Base-by-base conservation (phyloP, 1,284 basidiomycete species). In the Tausonia pullulans region DNA sequence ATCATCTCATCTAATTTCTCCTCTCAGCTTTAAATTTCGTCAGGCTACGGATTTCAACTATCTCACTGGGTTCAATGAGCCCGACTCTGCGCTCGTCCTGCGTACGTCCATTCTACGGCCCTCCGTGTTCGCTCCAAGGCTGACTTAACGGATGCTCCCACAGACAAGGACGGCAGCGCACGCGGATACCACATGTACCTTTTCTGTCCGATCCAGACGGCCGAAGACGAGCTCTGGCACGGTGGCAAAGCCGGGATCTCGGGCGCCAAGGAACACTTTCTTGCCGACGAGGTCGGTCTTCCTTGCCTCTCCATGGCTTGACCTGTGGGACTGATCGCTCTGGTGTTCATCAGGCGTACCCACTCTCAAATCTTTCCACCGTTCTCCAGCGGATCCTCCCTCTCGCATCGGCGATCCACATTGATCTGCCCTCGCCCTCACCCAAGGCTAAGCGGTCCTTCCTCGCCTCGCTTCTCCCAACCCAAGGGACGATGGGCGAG, bases 41-140 rank as follows among this genome's bases (percentile, higher is more conserved):
- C 95, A 97, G 76, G 84, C 85, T 0, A 94, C 91, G 54, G 87
- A 95, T 76, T 92, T 95, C 74, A 90, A 86, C 86, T 97, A 97
- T 73, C 79, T 97, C 10, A 94, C 94, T 0, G 95, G 96, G 5
- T 96, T 96, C 72, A 85, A 93, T 67, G 95, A 98, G 74, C 90
- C 93, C 0, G 88, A 96, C 67, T 84, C 93, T 11, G 92, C 90
- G 0, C 79, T 97, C 41, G 80, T 98, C 46, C 78, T 96, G 50
- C 85, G 90, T 88, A 68, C 62, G 81, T 72, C 44, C 2, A n/a
- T 8, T 27, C 27, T n/a, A 7, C 16, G 16, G 13, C 39, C 7
- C 8, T 13, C 14, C 7, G 43, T 64, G 41, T 50, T 59, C 10
- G n/a, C 53, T 41, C 44, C 13, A n/a, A 43, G 39, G 58, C 55